These are phyloP conservation scores for Arachnomyces sp. DNA, from an alignment of 2,329 filamentous ascomycete genomes.

Conservation along the genomic window DNA sequence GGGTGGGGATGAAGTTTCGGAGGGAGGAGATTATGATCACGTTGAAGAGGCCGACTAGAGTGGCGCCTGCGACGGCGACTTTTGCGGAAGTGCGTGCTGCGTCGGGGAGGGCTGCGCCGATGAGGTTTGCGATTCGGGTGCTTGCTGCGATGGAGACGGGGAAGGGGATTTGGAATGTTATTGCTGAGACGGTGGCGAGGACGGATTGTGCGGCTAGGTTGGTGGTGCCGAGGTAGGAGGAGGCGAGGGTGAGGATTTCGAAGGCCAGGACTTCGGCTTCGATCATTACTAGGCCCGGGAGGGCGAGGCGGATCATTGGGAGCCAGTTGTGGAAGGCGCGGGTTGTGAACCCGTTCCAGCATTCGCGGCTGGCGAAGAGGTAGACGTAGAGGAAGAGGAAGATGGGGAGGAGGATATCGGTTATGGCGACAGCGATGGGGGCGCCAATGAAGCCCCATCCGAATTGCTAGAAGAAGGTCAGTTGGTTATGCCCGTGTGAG, in stretches of 20 bases:
- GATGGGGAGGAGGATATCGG: constrained; percentile 64
- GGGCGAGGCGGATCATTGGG: constrained; percentile 76
- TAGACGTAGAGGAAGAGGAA: constrained; percentile 66
- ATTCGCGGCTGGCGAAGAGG: constrained; percentile 62
- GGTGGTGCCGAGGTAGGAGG: constrained; percentile 68
- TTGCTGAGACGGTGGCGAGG: constrained; percentile 64
- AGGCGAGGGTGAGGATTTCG: constrained; percentile 77
- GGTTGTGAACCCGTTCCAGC: constrained; percentile 71
- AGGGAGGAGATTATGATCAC: constrained; percentile 59
- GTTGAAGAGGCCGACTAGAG: constrained; percentile 71
- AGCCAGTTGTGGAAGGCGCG: constrained; percentile 66
- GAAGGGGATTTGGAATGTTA: constrained; percentile 89
- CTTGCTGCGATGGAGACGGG: constrained; percentile 80
- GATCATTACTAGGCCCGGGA: constrained; percentile 89
- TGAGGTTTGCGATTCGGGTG: constrained; percentile 83
- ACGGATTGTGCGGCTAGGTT: constrained; percentile 84
- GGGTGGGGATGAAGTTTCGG: constrained; percentile 62
- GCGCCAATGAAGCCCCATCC: constrained; percentile 67
- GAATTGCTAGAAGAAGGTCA: constrained; percentile 33
- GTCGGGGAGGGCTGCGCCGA: constrained; percentile 73
- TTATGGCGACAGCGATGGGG: constrained; percentile 66
- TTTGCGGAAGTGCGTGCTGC: constrained; percentile 73
- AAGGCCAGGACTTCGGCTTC: constrained; percentile 90
- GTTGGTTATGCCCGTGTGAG: neutral
- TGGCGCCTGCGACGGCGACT: constrained; percentile 61